These are phyloP conservation scores for Casuarina cunninghamiana DNA, from an alignment of 306 rosid genomes.

Conservation along the genomic window DNA sequence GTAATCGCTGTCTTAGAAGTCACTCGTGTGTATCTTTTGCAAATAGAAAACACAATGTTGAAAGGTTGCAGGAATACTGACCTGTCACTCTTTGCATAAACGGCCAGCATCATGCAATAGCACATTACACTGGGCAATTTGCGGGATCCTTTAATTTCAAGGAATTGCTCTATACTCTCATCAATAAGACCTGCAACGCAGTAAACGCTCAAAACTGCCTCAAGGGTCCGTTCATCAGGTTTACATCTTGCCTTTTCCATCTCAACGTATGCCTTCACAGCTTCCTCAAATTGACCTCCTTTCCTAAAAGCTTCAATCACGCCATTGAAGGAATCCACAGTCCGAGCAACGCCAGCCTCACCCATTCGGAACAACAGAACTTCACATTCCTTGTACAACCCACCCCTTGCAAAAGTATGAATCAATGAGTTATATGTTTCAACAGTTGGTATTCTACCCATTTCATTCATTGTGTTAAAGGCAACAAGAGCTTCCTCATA, in stretches of 20 bases:
- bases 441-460: slow-evolving; percentile 64
- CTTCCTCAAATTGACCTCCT: slow-evolving; percentile 87
- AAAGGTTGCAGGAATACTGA: slow-evolving; percentile 29
- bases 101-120: slow-evolving; percentile 97
- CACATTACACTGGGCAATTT: slow-evolving; percentile 79
- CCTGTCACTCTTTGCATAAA: slow-evolving; percentile 86
- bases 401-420: slow-evolving; percentile 73
- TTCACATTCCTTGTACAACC: slow-evolving; percentile 76
- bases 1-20: slow-evolving; percentile 14
- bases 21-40: slow-evolving; percentile 3
- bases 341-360: slow-evolving; percentile 53
- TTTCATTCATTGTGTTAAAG: slow-evolving; percentile 92
- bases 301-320: slow-evolving; percentile 81
- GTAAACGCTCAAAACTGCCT: slow-evolving; percentile 77
- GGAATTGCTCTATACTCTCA: slow-evolving; percentile 87
- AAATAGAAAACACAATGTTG: slow-evolving; percentile 14
- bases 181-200: slow-evolving; percentile 84
- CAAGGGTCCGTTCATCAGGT: slow-evolving; percentile 77
- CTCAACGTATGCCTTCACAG: slow-evolving; percentile 69
- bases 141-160: slow-evolving; percentile 81
- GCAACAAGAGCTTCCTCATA: slow-evolving; percentile 94
- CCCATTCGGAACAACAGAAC: slow-evolving; percentile 58
- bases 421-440: slow-evolving; percentile 80
- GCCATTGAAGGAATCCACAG: slow-evolving; percentile 73
- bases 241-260: slow-evolving; percentile 81